Evolutionary conservation across 768 basidiomycete genomes (phyloP).

Genomic region (Hirschioporus abietinus): DNA sequence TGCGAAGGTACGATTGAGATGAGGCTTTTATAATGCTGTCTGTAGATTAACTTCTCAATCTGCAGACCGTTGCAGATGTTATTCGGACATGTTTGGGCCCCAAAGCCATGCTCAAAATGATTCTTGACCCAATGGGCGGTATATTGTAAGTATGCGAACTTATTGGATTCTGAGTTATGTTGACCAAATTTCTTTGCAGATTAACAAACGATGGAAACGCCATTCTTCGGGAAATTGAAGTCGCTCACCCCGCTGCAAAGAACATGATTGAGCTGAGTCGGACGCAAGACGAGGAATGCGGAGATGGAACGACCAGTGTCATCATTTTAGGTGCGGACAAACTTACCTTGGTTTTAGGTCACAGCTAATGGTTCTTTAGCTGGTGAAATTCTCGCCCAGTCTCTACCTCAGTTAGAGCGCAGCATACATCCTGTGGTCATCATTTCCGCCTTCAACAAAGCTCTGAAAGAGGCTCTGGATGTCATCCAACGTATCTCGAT

Average conservation of each 20-base stretch:
- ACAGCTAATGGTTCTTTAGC: conserved; percentile 37
- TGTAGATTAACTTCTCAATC: conserved; percentile 5
- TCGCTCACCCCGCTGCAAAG: conserved; percentile 97
- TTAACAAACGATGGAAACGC: conserved; percentile 99
- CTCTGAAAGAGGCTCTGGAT: conserved; percentile 84
- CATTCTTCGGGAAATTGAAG: conserved; percentile 96
- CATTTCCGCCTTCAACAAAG: conserved; percentile 96
- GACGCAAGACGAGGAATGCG: conserved; percentile 98
- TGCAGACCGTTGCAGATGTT: conserved; percentile 93
- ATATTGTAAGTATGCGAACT: conserved; percentile 62
- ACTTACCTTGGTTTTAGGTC: neutral
- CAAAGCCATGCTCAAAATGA: conserved; percentile 99
- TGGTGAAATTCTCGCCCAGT: conserved; percentile 96
- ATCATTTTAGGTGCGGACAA: conserved; percentile 81
- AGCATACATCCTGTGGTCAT: conserved; percentile 99
- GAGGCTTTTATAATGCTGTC: neutral
- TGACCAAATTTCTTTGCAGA: conserved; percentile 34
- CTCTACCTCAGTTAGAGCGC: conserved; percentile 86
- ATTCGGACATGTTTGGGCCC: conserved; percentile 96
- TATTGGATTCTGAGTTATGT: neutral
- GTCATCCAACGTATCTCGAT: conserved; percentile 85
- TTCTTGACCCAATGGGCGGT: conserved; percentile 98
- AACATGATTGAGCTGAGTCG: conserved; percentile 98
- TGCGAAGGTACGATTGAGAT: conserved; percentile 63
- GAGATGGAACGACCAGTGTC: conserved; percentile 96